Base-by-base conservation (phyloP, 441 rosid genomes). In the Gossypium davidsonii region DNA sequence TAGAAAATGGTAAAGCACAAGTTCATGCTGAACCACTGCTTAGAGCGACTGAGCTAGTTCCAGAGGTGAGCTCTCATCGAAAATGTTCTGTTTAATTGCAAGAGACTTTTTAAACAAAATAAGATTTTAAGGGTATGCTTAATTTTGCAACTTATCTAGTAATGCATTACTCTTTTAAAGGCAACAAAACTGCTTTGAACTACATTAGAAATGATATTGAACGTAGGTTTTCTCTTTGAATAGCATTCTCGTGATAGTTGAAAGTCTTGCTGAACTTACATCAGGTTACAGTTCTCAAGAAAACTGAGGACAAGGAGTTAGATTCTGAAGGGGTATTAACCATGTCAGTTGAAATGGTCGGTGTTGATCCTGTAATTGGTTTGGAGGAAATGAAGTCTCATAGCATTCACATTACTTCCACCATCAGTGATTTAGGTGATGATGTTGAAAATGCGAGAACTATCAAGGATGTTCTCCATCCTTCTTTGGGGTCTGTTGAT, bases 221-320 rank as follows among this genome's bases (percentile, higher is more conserved):
- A 23, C 51, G 21, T 28, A 48, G 51, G 72, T 26, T 8, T 31
- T 72, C 68, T 66, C 49, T 68, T 53, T 57, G 48, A 64, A 71
- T 67, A 44, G 23, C 51, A 7, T 42, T 52, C 28, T 51, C 4
- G 49, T 72, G 23, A 0, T 72, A 53, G 44, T 61, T 65, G 28
- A 70, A 37, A 64, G 70, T 74, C 65, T 61, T 67, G 59, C 76
- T 83, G 71, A 70, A 76, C 83, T 81, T 69, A 67, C 64, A 67
- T 77, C 88, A 88, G 97, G 96, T 77, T 80, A 58, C 77, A 63
- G 74, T 73, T 74, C 51, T 73, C 10, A 72, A 77, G 52, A 79
- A 77, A 72, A 76, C 77, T 69, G 64, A 79, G 76, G 79, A 79
- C 60, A 74, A 77, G 75, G 87, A 80, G 71, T 68, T 78, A 60